These are phyloP conservation scores for Pythium aphanidermatum DNA, from an alignment of 352 stramenopile genomes.

Conservation along the genomic window DNA sequence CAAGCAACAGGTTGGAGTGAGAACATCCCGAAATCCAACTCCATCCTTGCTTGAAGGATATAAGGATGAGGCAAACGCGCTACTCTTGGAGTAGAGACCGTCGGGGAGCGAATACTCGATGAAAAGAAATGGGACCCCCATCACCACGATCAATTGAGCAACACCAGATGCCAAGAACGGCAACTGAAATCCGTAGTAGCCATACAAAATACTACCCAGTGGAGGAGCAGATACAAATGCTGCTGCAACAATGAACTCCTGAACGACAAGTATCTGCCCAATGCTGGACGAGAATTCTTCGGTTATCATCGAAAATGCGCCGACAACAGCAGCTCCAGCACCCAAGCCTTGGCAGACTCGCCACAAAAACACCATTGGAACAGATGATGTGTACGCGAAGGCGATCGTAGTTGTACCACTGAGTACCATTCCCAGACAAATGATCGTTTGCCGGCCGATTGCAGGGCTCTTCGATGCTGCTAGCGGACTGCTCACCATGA, in stretches of 20 bases:
- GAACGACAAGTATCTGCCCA: slow-evolving; percentile 48
- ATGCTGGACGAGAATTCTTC: slow-evolving; percentile 52
- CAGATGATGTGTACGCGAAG: slow-evolving; percentile 47
- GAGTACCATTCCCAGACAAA: slow-evolving; percentile 61
- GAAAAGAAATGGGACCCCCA: slow-evolving; percentile 63
- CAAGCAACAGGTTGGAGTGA: slow-evolving; percentile 47
- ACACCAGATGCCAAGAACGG: slow-evolving; percentile 56
- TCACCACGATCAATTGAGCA: slow-evolving; percentile 51
- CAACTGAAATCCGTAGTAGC: slow-evolving; percentile 44
- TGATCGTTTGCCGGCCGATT: slow-evolving; percentile 53
- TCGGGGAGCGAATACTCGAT: slow-evolving; percentile 71
- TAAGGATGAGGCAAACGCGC: slow-evolving; percentile 11
- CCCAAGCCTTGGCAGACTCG: neutral
- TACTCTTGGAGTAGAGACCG: slow-evolving; percentile 33
- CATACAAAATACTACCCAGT: slow-evolving; percentile 50
- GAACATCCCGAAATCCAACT: slow-evolving; percentile 39
- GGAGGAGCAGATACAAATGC: slow-evolving; percentile 57
- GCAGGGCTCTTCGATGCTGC: slow-evolving; percentile 34
- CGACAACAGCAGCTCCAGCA: slow-evolving; percentile 35
- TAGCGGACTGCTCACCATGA: slow-evolving; percentile 67
- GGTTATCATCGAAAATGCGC: slow-evolving; percentile 55
- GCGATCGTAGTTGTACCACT: slow-evolving; percentile 55
- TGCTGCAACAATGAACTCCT: slow-evolving; percentile 62
- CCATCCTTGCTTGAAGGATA: slow-evolving; percentile 18
- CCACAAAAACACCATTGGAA: neutral